Percentiles rank a stretch among this genome's conserved stretches.
Conservation (phyloP, 106 monocot species). For the Phalaenopsis aphrodite region DNA sequence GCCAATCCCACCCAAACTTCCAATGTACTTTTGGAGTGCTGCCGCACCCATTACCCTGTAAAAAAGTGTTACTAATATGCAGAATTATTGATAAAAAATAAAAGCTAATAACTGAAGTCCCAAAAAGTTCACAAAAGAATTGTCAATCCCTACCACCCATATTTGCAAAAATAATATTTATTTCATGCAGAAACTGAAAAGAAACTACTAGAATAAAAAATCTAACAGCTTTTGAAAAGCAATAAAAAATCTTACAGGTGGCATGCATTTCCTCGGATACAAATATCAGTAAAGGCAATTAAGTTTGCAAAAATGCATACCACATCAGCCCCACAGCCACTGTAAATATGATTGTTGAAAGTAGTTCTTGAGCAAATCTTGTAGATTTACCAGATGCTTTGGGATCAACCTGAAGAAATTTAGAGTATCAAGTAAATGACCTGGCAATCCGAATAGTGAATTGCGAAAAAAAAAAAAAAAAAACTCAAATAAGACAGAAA, state of each 20-base stretch:
- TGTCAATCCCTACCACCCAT: background rate
- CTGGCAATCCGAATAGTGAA: background rate
- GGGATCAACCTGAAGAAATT: conserved; percentile 65
- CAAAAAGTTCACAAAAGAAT: background rate
- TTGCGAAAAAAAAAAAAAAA: no score
- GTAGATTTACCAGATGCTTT: conserved; percentile 70
- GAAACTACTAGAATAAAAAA: background rate
- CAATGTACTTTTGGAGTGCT: conserved; percentile 83
- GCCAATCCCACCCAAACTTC: conserved; percentile 95
- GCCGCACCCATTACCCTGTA: conserved; percentile 84
- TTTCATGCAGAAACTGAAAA: background rate
- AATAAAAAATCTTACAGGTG: no score
- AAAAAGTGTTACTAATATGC: background rate
- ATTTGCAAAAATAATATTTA: background rate
- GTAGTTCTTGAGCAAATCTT: conserved; percentile 73
- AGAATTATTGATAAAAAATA: background rate
- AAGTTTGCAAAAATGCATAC: conserved; percentile 30
- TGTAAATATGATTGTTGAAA: conserved; percentile 68
- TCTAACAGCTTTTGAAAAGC: background rate
- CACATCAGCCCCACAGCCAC: conserved; percentile 70
- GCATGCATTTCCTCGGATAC: background rate
- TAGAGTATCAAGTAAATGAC: conserved; percentile 1
- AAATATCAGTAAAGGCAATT: background rate
- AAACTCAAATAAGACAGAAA: background rate
- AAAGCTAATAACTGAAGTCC: background rate